These are phyloP conservation scores for Lachnellula cervina DNA, from an alignment of 2,329 filamentous ascomycete genomes.

Conservation along the genomic window DNA sequence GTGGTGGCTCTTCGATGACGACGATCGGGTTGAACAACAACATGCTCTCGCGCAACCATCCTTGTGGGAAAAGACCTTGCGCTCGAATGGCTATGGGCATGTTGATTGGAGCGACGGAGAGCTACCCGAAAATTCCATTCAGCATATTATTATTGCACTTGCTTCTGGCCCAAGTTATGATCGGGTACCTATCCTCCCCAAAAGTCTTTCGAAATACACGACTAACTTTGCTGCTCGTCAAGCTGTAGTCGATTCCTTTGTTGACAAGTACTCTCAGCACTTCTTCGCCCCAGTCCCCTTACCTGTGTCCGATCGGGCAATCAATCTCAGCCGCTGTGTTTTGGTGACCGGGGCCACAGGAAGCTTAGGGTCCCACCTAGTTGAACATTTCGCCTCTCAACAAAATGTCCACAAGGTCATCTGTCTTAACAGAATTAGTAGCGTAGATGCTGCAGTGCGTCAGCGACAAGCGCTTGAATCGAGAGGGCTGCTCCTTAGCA, in stretches of 20 bases:
- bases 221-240: slow-evolving; percentile 3
- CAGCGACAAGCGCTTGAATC: slow-evolving; percentile 33
- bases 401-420: slow-evolving; percentile 32
- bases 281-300: neutral
- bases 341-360: slow-evolving; percentile 37
- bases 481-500: slow-evolving; percentile 24
- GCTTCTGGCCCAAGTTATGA: slow-evolving; percentile 7
- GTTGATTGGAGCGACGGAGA: slow-evolving; percentile 13
- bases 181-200: neutral
- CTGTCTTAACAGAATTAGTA: slow-evolving; percentile 43
- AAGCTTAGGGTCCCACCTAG: slow-evolving; percentile 35
- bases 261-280: neutral
- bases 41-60: slow-evolving; percentile 11
- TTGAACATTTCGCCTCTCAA: slow-evolving; percentile 27
- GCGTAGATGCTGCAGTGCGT: slow-evolving; percentile 24
- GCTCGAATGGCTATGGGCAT: slow-evolving; percentile 2
- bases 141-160: slow-evolving; percentile 9
- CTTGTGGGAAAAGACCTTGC: slow-evolving; percentile 8
- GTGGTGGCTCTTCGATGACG: slow-evolving; percentile 23
- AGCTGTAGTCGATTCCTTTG: slow-evolving; percentile 2
- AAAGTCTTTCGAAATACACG: neutral
- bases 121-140: slow-evolving; percentile 3
- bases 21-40: neutral
- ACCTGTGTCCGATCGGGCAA: neutral
- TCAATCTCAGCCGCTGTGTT: slow-evolving; percentile 13